Evolutionary conservation across 169 alveolate genomes (phyloP), one percentile per base, ranked within the genome.

Genomic region (Plasmodium gonderi): DNA sequence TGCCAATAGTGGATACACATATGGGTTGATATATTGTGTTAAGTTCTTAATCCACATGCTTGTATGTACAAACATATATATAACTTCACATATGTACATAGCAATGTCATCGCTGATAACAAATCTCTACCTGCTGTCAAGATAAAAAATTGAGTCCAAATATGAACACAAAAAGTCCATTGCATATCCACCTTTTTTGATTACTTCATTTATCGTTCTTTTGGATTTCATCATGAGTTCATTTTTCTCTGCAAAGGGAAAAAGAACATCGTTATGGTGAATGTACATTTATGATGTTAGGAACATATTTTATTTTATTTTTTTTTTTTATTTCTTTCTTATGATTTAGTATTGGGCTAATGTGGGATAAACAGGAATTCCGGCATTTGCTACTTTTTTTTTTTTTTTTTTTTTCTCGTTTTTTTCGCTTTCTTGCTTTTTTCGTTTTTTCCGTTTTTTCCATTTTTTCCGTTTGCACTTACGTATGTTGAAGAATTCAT

Each of bases 401-500:
- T n/a, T n/a, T n/a, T n/a, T n/a, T n/a, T n/a, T n/a, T n/a, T n/a
- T n/a, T n/a, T n/a, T n/a, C n/a, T n/a, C n/a, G n/a, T n/a, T n/a
- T n/a, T n/a, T n/a, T n/a, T n/a, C n/a, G n/a, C n/a, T n/a, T n/a
- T n/a, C n/a, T n/a, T n/a, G n/a, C n/a, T n/a, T n/a, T n/a, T n/a
- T n/a, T n/a, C n/a, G n/a, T n/a, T n/a, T 26, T 68, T 7, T 68
- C 47, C 14, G 8, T 2, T 68, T 26, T 33, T 23, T 67, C 42
- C 42, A 6, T 26, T 67, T 60, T 60, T 60, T 64, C 23, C 42
- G 3, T 68, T 7, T 4, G 7, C 23, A 47, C 92, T 85, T 85
- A 72, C 87, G 47, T 60, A 64, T 89, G 20, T 44, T 65, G 72
- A 89, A 89, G 51, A 89, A 89, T 65, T 89, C 93, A 38, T 89